Evolutionary conservation across 192 early-diverging fungal genomes (phyloP).

Genomic region (Backusella morwellensis): DNA sequence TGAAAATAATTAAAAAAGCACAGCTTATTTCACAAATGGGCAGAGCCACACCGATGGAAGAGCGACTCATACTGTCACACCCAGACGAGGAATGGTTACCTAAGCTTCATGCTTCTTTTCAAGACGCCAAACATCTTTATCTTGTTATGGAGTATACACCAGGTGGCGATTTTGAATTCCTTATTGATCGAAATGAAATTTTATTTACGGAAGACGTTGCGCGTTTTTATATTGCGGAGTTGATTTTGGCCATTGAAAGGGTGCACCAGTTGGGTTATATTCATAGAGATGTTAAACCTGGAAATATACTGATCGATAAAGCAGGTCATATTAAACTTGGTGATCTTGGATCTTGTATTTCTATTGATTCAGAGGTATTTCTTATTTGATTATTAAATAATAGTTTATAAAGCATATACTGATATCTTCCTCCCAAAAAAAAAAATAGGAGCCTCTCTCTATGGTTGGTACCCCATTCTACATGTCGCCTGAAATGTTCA

Average conservation of each 20-base stretch:
- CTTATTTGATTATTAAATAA: not conserved
- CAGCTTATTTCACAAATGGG: conserved; percentile 71
- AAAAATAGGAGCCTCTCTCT: not conserved
- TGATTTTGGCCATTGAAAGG: conserved; percentile 74
- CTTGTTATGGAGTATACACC: conserved; percentile 97
- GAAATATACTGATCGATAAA: conserved; percentile 61
- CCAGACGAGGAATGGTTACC: conserved; percentile 65
- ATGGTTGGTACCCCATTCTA: conserved; percentile 75
- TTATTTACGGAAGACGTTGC: conserved; percentile 73
- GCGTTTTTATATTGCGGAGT: conserved; percentile 88
- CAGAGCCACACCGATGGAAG: conserved; percentile 87
- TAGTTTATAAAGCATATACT: not conserved
- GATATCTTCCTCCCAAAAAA: conserved; percentile 1
- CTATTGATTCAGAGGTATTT: conserved; percentile 44
- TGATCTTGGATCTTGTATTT: conserved; percentile 76
- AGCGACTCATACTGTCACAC: conserved; percentile 72
- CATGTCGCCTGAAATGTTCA: conserved; percentile 94
- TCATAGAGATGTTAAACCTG: conserved; percentile 76
- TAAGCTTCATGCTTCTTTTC: conserved; percentile 69
- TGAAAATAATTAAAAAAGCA: conserved; percentile 75
- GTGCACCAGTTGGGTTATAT: conserved; percentile 88
- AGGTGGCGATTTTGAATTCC: conserved; percentile 92
- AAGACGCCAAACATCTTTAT: conserved; percentile 88
- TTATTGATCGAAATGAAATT: conserved; percentile 85
- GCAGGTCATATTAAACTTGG: conserved; percentile 63